phyloP scores from a whole-genome alignment of 768 basidiomycete species.

The Crepidotus variabilis region DNA sequence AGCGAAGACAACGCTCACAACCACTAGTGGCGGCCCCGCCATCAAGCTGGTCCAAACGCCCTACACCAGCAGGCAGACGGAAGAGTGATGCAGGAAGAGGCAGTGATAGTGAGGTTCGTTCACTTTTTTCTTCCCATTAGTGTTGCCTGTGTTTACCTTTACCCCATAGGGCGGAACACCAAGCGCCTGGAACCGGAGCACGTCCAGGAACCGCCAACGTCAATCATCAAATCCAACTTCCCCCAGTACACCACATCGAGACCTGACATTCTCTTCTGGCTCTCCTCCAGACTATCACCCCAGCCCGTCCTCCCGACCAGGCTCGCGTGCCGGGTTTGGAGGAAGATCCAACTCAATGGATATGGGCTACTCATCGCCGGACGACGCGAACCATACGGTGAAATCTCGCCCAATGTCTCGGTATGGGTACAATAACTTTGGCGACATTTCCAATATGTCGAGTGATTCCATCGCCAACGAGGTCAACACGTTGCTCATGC shows the following conservation, averaged over 20 bases:
- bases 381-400: slow-evolving; percentile 31
- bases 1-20: slow-evolving; percentile 65
- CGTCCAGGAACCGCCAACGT: slow-evolving; percentile 47
- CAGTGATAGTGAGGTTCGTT: slow-evolving; percentile 74
- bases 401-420: slow-evolving; percentile 15
- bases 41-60: slow-evolving; percentile 74
- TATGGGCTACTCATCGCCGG: slow-evolving; percentile 39
- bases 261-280: slow-evolving; percentile 17
- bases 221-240: slow-evolving; percentile 74
- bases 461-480: slow-evolving; percentile 35
- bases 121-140: slow-evolving; percentile 3
- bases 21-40: slow-evolving; percentile 59
- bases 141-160: slow-evolving; percentile 6
- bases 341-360: slow-evolving; percentile 34
- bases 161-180: slow-evolving; percentile 22
- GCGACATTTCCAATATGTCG: slow-evolving; percentile 2
- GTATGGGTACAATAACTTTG: slow-evolving; percentile 19
- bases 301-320: slow-evolving; percentile 48
- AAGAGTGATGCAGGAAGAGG: slow-evolving; percentile 73
- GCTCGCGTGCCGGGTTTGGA: slow-evolving; percentile 59
- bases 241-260: slow-evolving; percentile 29
- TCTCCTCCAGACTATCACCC: slow-evolving; percentile 20
- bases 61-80: slow-evolving; percentile 60
- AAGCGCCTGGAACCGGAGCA: slow-evolving; percentile 39
- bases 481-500: slow-evolving; percentile 58